These are phyloP conservation scores for Debaryomyces sp. DNA, from an alignment of 1,139 yeast genomes.

Conservation along the genomic window DNA sequence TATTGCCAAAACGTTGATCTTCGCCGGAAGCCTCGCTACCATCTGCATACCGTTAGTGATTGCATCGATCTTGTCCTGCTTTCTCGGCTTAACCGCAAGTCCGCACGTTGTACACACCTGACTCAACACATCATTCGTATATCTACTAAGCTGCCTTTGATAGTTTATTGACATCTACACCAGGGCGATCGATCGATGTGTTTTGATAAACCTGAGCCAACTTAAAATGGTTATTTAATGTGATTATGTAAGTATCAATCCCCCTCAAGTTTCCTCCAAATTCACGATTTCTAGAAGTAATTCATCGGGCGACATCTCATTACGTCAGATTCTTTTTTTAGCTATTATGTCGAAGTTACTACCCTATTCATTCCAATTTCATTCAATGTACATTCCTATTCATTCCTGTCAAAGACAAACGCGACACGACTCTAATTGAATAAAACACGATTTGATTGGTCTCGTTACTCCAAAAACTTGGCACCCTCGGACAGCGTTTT, in stretches of 20 bases:
- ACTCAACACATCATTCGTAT: slow-evolving; percentile 20
- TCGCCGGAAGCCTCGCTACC: slow-evolving; percentile 17
- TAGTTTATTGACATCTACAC: slow-evolving; percentile 2
- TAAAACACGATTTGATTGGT: slow-evolving; percentile 1
- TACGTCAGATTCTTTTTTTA: neutral
- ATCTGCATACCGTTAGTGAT: slow-evolving; percentile 26
- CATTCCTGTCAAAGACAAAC: slow-evolving; percentile 4
- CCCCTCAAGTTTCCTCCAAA: neutral
- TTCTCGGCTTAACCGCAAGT: slow-evolving; percentile 27
- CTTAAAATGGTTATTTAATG: neutral
- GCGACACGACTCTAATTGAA: neutral
- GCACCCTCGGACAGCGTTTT: neutral
- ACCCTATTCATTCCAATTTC: neutral
- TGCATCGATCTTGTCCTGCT: slow-evolving; percentile 27
- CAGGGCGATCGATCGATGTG: neutral
- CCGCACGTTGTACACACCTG: slow-evolving; percentile 42
- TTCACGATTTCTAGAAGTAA: neutral
- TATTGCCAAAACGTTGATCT: slow-evolving; percentile 28
- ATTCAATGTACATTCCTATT: neutral
- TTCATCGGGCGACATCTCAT: neutral
- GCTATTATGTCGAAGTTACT: neutral
- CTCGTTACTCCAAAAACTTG: neutral
- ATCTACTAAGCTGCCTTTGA: slow-evolving; percentile 3
- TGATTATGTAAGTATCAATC: neutral
- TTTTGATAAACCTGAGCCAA: neutral